Evolutionary conservation across 768 basidiomycete species (phyloP), one percentile per base, ranked within the genome.

Genomic region (Daedaleopsis sinensis): DNA sequence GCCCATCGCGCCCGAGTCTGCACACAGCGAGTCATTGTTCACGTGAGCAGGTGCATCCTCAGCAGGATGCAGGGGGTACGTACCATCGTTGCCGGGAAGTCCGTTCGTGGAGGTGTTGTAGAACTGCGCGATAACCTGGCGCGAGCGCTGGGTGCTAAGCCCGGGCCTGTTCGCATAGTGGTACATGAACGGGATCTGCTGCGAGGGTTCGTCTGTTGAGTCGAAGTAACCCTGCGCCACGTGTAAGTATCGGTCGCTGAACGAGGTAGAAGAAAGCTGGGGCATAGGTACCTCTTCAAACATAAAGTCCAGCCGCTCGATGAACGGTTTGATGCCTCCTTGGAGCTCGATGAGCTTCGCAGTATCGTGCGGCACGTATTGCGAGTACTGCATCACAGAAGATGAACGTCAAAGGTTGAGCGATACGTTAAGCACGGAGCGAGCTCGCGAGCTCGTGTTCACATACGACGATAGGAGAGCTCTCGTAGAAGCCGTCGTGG

Each of bases 131-230:
- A 87, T 82, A n/a, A 82, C 77, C 66, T 84, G 80, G 27, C 86
- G 72, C 35, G 84, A 80, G 18, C 81, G 72, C 65, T 83, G 82
- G 3, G 84, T 85, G 68, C 84, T 87, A 19, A 82, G 69, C 2
- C 84, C 85, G 0, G 87, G 86, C 2, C 77, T 74, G 68, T 87
- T 81, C 2, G 83, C 86, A 64, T 88, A 88, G 72, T 88, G 86
- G 65, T 87, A 87, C 86, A 87, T 87, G 71, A 80, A 86, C 0
- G 86, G 86, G 65, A 88, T 87, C 64, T 87, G 85, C 64, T 86
- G 84, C 3, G 85, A 86, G 0, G 86, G 86, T 65, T 88, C 87
- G 66, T 88, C 79, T 10, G 85, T 86, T 0, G 79, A 75, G 59
- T 87, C 86, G 62, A 87, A 87, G 70, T 85, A 88, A n/a, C n/a